phyloP scores from a whole-genome alignment of 1,139 yeast species.

The Blastobotrys indianensis region DNA sequence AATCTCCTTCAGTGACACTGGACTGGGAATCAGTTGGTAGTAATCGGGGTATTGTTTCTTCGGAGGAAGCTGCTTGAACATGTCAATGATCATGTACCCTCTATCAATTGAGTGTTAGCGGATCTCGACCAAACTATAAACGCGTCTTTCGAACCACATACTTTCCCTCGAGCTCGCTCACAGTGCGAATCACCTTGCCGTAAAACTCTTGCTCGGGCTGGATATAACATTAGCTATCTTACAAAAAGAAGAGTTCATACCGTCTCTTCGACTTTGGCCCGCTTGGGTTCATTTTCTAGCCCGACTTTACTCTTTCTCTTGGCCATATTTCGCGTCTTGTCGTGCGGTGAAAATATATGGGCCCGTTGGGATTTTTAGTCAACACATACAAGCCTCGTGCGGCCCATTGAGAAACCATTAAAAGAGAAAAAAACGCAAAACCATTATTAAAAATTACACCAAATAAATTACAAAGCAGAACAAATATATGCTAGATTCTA shows the following conservation, averaged over 20 bases:
- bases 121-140: background rate
- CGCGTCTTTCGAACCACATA: constrained; percentile 4
- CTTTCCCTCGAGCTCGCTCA: constrained; percentile 14
- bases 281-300: constrained; percentile 9
- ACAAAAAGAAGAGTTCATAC: background rate
- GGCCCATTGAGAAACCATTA: background rate
- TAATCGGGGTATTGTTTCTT: constrained; percentile 77
- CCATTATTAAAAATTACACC: background rate
- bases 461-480: background rate
- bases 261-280: constrained; percentile 8
- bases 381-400: background rate
- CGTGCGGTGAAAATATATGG: background rate
- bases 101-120: constrained; percentile 4
- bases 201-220: constrained; percentile 2
- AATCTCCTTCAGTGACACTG: constrained; percentile 63
- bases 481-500: no score
- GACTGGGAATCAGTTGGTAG: constrained; percentile 55
- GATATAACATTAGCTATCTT: background rate
- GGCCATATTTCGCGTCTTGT: constrained; percentile 7
- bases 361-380: background rate
- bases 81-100: constrained; percentile 37
- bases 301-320: constrained; percentile 10
- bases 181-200: constrained; percentile 7
- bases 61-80: constrained; percentile 65
- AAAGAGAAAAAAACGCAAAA: background rate